A percentile compares a stretch with the other conserved stretches of the same genome.
Evolutionary conservation across 371 early-diverging fungal genomes (phyloP).

Genomic region (Mucor piriformis): DNA sequence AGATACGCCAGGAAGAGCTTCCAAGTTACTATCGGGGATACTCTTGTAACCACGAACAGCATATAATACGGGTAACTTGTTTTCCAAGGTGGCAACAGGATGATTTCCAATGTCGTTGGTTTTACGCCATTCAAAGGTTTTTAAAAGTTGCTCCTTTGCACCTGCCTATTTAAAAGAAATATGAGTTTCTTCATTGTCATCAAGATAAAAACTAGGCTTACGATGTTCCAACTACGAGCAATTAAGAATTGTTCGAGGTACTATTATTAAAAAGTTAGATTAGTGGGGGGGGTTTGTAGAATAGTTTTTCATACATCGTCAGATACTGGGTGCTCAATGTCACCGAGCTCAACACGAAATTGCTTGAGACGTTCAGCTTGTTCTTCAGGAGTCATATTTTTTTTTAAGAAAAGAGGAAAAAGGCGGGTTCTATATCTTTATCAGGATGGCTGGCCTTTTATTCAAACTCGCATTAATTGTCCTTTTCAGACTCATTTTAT

Average conservation of each 20-base stretch:
- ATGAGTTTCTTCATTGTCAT: not conserved
- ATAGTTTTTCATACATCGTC: conserved; percentile 7
- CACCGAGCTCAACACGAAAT: conserved; percentile 16
- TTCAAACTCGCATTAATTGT: too few relatives aligned
- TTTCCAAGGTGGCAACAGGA: conserved; percentile 66
- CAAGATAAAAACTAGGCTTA: conserved; percentile 35
- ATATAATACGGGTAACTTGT: conserved; percentile 70
- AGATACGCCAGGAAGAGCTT: conserved; percentile 62
- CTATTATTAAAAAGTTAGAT: conserved; percentile 21
- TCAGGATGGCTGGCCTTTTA: too few relatives aligned
- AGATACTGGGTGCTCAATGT: conserved; percentile 11
- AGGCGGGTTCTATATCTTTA: too few relatives aligned
- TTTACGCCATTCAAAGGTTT: conserved; percentile 73
- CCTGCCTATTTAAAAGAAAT: conserved; percentile 51
- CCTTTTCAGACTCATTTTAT: too few relatives aligned
- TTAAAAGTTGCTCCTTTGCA: conserved; percentile 69
- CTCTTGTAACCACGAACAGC: conserved; percentile 72
- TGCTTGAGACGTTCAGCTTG: conserved; percentile 9
- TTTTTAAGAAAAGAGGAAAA: not conserved
- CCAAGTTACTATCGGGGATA: conserved; percentile 72
- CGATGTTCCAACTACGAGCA: conserved; percentile 63
- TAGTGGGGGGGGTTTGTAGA: not conserved
- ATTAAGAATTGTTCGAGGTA: conserved; percentile 63
- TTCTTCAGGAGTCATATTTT: conserved; percentile 20
- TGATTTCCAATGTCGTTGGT: conserved; percentile 67